These are phyloP conservation scores for Scytalidium sp. DNA, from an alignment of 2,329 filamentous ascomycete species.

Conservation along the genomic window DNA sequence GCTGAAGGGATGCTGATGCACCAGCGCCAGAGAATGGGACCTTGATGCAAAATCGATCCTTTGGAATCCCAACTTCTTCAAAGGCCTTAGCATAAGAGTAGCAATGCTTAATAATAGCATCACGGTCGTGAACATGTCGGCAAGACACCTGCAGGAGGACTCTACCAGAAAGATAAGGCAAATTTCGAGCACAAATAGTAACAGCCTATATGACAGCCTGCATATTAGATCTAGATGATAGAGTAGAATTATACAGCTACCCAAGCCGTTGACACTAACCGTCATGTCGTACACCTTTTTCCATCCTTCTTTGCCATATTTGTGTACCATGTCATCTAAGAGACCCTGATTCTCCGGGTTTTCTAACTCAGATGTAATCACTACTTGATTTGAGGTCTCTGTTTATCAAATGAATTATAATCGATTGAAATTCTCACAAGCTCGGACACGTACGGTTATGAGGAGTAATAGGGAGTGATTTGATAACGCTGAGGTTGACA, in stretches of 20 bases:
- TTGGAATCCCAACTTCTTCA: conserved; percentile 38
- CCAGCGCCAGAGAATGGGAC: conserved; percentile 47
- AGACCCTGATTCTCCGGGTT: not conserved
- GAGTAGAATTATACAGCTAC: not conserved
- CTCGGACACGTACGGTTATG: conserved; percentile 1
- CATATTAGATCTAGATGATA: not conserved
- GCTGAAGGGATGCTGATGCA: conserved; percentile 39
- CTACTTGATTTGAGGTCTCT: not conserved
- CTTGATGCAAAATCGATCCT: conserved; percentile 48
- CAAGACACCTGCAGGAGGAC: conserved; percentile 47
- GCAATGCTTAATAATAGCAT: conserved; percentile 43
- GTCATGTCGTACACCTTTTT: conserved; percentile 1
- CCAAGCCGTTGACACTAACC: not conserved
- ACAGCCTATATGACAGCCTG: not conserved
- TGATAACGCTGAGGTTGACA: not conserved
- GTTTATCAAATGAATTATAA: not conserved
- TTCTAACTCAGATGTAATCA: not conserved
- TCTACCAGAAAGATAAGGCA: conserved; percentile 42
- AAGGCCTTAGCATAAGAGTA: conserved; percentile 45
- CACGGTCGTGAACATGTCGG: conserved; percentile 41
- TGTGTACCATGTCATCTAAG: not conserved
- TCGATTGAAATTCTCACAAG: no score
- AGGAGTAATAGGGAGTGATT: not conserved
- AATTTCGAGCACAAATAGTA: conserved; percentile 29
- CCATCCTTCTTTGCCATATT: not conserved